A percentile compares a stretch with the other conserved stretches of the same genome.
phyloP scores from a whole-genome alignment of 352 stramenopile genomes.

The Globisporangium acanthophoron region DNA sequence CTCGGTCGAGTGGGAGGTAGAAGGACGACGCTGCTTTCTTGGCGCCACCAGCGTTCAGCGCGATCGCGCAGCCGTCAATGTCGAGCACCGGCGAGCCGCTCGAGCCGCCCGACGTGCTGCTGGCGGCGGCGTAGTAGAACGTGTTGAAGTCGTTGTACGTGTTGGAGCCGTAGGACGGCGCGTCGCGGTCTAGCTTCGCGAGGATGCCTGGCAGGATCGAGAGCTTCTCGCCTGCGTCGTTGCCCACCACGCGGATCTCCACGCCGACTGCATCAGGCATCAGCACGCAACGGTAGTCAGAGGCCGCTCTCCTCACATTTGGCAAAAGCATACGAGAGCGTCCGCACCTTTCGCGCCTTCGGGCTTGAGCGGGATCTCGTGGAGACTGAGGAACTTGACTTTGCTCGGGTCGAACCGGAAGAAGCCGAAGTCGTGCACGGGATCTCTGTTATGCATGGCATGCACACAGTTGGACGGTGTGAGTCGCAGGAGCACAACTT shows the following conservation, averaged over 20 bases:
- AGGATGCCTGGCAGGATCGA: slow-evolving; percentile 88
- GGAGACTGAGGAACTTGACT: slow-evolving; percentile 83
- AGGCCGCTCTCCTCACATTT: background rate
- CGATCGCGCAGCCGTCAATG: slow-evolving; percentile 85
- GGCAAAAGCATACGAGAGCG: background rate
- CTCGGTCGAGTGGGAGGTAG: slow-evolving; percentile 86
- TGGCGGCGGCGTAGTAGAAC: slow-evolving; percentile 89
- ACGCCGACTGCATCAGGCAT: slow-evolving; percentile 53
- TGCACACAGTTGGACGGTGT: background rate
- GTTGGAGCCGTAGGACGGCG: slow-evolving; percentile 79
- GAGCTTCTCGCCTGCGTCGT: slow-evolving; percentile 91
- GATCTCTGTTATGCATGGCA: slow-evolving; percentile 41
- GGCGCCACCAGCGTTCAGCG: slow-evolving; percentile 87
- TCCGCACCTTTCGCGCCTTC: slow-evolving; percentile 69
- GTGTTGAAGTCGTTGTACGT: slow-evolving; percentile 93
- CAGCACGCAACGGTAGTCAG: too few relatives aligned
- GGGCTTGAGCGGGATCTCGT: slow-evolving; percentile 85
- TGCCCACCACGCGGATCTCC: slow-evolving; percentile 90
- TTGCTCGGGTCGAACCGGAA: slow-evolving; percentile 85
- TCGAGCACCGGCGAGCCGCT: slow-evolving; percentile 88
- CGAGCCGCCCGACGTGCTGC: slow-evolving; percentile 83
- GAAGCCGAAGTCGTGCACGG: slow-evolving; percentile 92
- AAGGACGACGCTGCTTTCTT: slow-evolving; percentile 87
- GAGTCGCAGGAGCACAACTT: too few relatives aligned
- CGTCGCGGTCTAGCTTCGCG: slow-evolving; percentile 87